Evolutionary conservation across 352 stramenopile species (phyloP).

Genomic region (Phytopythium sindhum): DNA sequence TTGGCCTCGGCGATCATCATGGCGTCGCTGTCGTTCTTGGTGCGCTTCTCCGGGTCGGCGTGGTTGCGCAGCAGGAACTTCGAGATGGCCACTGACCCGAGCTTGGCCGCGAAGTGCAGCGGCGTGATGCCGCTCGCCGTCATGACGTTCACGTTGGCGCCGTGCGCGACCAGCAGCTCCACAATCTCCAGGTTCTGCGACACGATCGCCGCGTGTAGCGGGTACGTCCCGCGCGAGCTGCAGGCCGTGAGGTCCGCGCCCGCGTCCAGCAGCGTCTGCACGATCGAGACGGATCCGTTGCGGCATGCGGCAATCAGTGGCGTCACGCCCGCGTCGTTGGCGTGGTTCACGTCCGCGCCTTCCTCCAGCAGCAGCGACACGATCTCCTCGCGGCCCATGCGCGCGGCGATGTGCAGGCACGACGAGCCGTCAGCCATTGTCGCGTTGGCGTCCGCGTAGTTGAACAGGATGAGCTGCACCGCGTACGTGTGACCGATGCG

Average conservation of each 20-base stretch:
- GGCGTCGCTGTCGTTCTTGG: constrained; percentile 74
- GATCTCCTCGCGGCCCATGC: constrained; percentile 66
- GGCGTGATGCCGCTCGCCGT: constrained; percentile 71
- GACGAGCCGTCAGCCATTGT: constrained; percentile 57
- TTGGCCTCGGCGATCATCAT: constrained; percentile 73
- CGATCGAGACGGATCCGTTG: constrained; percentile 55
- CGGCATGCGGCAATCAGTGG: constrained; percentile 68
- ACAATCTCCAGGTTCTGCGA: constrained; percentile 67
- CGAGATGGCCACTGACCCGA: constrained; percentile 53
- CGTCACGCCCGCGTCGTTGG: constrained; percentile 61
- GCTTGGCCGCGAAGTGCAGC: constrained; percentile 71
- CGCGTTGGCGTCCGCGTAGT: constrained; percentile 64
- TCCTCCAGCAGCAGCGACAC: constrained; percentile 61
- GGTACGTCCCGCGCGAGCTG: constrained; percentile 54
- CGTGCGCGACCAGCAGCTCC: constrained; percentile 51
- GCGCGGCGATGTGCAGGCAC: constrained; percentile 69
- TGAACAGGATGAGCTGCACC: constrained; percentile 71
- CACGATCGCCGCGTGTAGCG: constrained; percentile 66
- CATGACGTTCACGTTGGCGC: constrained; percentile 67
- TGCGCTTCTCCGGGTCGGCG: constrained; percentile 61
- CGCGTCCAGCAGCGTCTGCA: constrained; percentile 47
- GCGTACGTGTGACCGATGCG: constrained; percentile 72
- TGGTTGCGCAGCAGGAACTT: constrained; percentile 65
- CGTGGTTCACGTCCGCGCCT: constrained; percentile 55
- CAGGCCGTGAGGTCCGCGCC: constrained; percentile 38